phyloP scores from a whole-genome alignment of 176 grass and related monocot species.

The Stipa capillata region DNA sequence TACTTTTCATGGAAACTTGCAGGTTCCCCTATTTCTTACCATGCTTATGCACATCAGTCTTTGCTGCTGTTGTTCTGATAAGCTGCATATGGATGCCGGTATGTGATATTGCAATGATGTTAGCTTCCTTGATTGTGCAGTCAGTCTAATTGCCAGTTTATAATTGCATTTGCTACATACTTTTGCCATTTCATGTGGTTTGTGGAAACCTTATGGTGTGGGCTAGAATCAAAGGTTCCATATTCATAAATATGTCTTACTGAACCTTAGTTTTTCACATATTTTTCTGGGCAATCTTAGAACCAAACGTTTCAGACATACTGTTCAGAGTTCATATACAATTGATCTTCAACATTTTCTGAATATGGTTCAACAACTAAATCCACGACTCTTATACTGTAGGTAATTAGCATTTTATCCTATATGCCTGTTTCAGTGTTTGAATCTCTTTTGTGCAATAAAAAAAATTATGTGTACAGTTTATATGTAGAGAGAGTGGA shows the following conservation, averaged over 20 bases:
- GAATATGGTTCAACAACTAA: not conserved
- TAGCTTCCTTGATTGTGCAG: not conserved
- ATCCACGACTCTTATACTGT: not conserved
- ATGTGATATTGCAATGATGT: slow-evolving; percentile 21
- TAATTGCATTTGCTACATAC: not conserved
- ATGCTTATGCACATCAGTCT: slow-evolving; percentile 64
- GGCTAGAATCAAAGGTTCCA: not conserved
- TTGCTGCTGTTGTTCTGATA: slow-evolving; percentile 63
- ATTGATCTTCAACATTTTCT: not conserved
- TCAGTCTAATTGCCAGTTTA: not conserved
- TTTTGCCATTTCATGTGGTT: not conserved
- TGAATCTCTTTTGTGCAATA: not conserved
- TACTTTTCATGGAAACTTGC: slow-evolving; percentile 15
- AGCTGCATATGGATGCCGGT: slow-evolving; percentile 90
- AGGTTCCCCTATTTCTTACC: slow-evolving; percentile 95
- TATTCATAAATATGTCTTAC: not conserved
- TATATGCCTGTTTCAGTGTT: not conserved
- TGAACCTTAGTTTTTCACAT: not conserved
- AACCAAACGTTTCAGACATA: not conserved
- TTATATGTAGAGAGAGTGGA: no score
- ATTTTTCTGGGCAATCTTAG: not conserved
- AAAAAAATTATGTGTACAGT: no score
- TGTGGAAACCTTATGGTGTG: not conserved
- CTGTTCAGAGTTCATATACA: not conserved
- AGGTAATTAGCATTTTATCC: not conserved